Evolutionary conservation across 306 rosid species (phyloP), one percentile per base, ranked within the genome.

Genomic region (Vigna nakashimae): DNA sequence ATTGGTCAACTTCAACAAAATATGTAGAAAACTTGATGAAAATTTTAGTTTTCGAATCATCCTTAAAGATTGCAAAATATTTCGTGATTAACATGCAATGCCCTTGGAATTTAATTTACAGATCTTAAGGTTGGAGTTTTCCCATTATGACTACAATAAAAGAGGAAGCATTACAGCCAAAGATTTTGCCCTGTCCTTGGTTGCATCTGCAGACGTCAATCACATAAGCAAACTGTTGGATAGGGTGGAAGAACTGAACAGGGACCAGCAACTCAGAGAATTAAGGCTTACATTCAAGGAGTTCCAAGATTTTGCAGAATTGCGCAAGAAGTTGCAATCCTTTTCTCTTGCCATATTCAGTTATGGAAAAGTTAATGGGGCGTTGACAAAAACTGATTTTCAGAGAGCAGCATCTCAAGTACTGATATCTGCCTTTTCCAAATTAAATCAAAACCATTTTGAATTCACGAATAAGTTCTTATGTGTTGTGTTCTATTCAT

Each of bases 401-500:
- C 96, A 87, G 73, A 82, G 97, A 80, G 97, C 97, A 45, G 98
- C 97, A 24, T 87, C 92, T 48, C 90, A 89, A 30, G 97, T 87
- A 93, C 76, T 59, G 53, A 76, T 24, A 50, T n/a, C 38, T 69
- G 59, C 46, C 55, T 65, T 22, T 59, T 16, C 56, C 45, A 38
- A 60, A 67, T n/a, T 76, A 43, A 49, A 46, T 13, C 18, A 49
- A 24, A 12, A 71, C 12, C 58, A 57, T 71, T 42, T 73, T 43
- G n/a, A 52, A 36, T 64, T 15, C 17, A 57, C 2, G 56, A 62
- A 75, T 4, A 79, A 16, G 60, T 49, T 52, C 73, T 53, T 55
- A 65, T 42, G 55, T 48, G 20, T 67, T 36, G 6, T 81, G 64
- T 68, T 53, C 32, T 58, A 59, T 69, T 78, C 60, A 48, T 65